phyloP scores from a whole-genome alignment of 495 filamentous ascomycete genomes.

The Penicillium simplicissimum region DNA sequence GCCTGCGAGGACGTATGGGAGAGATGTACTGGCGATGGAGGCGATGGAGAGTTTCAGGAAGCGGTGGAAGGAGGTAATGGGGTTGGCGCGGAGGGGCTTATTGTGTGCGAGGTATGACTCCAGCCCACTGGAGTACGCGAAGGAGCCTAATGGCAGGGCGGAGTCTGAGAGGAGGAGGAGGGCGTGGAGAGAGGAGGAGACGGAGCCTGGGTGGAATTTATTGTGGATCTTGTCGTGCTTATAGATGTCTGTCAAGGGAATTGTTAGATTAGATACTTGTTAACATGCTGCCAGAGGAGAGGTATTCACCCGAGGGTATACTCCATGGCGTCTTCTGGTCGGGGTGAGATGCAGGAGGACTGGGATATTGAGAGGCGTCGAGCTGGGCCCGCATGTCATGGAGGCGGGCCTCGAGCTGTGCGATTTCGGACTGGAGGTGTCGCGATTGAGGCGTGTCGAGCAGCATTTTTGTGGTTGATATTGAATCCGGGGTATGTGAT shows the following conservation, averaged over 20 bases:
- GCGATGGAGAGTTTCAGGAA: constrained; percentile 80
- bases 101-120: constrained; percentile 92
- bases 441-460: constrained; percentile 7
- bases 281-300: neutral
- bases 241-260: constrained; percentile 2
- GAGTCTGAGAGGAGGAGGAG: constrained; percentile 94
- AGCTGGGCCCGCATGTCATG: constrained; percentile 27
- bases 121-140: constrained; percentile 92
- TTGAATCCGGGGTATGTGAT: constrained; percentile 9
- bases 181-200: constrained; percentile 56
- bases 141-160: constrained; percentile 91
- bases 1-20: constrained; percentile 82
- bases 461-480: constrained; percentile 14
- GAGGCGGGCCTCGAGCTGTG: constrained; percentile 29
- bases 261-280: neutral
- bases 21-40: constrained; percentile 73
- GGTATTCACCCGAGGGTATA: constrained; percentile 9
- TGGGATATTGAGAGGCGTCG: constrained; percentile 20
- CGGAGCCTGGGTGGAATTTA: constrained; percentile 15
- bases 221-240: constrained; percentile 9
- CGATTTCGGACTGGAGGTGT: constrained; percentile 22
- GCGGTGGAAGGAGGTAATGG: constrained; percentile 56
- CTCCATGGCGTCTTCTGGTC: constrained; percentile 21
- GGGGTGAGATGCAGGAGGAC: constrained; percentile 28
- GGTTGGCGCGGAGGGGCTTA: constrained; percentile 42